Conservation (phyloP, 352 stramenopile genomes). For the Globisporangium okanoganense region DNA sequence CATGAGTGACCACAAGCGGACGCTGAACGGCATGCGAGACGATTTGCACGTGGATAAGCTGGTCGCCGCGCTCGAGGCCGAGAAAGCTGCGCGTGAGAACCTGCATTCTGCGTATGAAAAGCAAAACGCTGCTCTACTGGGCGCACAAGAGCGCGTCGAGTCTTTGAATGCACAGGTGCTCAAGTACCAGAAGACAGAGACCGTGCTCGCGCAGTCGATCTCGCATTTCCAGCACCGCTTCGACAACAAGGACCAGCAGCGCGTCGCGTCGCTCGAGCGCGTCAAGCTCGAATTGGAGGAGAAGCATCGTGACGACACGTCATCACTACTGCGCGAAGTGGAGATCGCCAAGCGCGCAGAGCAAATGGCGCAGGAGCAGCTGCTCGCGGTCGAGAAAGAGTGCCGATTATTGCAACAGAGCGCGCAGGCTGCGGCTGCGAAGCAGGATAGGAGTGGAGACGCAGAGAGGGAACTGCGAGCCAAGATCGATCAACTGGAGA, state of each 20-base stretch:
- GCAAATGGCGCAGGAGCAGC: conserved; percentile 27
- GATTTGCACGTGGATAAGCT: conserved; percentile 45
- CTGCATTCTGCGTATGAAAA: conserved; percentile 33
- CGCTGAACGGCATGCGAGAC: conserved; percentile 41
- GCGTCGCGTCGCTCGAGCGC: conserved; percentile 35
- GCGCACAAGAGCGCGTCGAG: conserved; percentile 40
- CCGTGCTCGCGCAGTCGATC: conserved; percentile 61
- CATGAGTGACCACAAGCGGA: conserved; percentile 45
- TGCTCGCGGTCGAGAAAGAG: conserved; percentile 29
- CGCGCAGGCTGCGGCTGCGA: conserved; percentile 15
- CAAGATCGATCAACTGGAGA: conserved; percentile 43
- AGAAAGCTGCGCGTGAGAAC: conserved; percentile 39
- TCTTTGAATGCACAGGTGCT: conserved; percentile 38
- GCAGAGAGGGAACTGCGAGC: conserved; percentile 29
- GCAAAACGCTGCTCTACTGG: conserved; percentile 40
- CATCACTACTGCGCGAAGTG: conserved; percentile 30
- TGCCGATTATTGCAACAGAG: conserved; percentile 26
- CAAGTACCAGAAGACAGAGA: conserved; percentile 78
- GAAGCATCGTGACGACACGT: conserved; percentile 28
- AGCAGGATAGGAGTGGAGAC: conserved; percentile 22
- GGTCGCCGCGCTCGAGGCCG: conserved; percentile 48
- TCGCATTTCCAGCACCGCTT: conserved; percentile 65
- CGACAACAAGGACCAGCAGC: conserved; percentile 55
- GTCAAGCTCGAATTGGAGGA: conserved; percentile 36
- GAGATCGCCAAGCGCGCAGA: conserved; percentile 20